These are phyloP conservation scores for Verticillium albo-atrum DNA, from an alignment of 2,329 filamentous ascomycete genomes.

Conservation along the genomic window DNA sequence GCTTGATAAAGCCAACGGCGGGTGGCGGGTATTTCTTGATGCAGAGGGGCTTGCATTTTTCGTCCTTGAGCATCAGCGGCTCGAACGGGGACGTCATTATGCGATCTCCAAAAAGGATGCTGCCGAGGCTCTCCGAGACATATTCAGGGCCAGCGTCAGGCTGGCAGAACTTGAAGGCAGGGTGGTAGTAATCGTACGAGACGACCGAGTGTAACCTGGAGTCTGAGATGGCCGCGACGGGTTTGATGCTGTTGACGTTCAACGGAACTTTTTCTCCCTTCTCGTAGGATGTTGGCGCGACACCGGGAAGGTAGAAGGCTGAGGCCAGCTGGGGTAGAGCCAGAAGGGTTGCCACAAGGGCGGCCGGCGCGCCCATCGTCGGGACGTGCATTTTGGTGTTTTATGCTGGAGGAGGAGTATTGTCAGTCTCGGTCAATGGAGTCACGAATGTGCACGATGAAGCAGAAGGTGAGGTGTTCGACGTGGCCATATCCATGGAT, in stretches of 20 bases:
- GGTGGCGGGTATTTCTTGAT: conserved; percentile 57
- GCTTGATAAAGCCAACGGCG: conserved; percentile 75
- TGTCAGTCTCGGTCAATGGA: neutral
- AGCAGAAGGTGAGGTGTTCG: neutral
- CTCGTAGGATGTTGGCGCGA: conserved; percentile 90
- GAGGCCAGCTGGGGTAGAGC: conserved; percentile 48
- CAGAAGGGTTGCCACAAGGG: conserved; percentile 46
- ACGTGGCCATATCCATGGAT: neutral
- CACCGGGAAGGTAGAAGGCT: conserved; percentile 94
- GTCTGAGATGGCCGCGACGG: conserved; percentile 72
- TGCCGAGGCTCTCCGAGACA: conserved; percentile 85
- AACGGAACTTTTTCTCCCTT: conserved; percentile 75
- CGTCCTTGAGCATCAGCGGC: conserved; percentile 79
- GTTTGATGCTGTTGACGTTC: conserved; percentile 88
- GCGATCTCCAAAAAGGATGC: conserved; percentile 94
- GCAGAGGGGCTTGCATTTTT: conserved; percentile 82
- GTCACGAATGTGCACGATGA: neutral
- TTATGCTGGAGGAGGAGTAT: neutral
- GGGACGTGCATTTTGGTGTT: conserved; percentile 37
- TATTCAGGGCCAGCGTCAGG: conserved; percentile 72
- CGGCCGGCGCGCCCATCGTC: conserved; percentile 40
- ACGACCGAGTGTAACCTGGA: conserved; percentile 86
- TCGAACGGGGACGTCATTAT: conserved; percentile 97
- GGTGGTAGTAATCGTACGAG: conserved; percentile 94
- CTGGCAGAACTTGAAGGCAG: conserved; percentile 80